Evolutionary conservation across 495 filamentous ascomycete species (phyloP), one percentile per base, ranked within the genome.

Genomic region (Mytilinidion resinicola): DNA sequence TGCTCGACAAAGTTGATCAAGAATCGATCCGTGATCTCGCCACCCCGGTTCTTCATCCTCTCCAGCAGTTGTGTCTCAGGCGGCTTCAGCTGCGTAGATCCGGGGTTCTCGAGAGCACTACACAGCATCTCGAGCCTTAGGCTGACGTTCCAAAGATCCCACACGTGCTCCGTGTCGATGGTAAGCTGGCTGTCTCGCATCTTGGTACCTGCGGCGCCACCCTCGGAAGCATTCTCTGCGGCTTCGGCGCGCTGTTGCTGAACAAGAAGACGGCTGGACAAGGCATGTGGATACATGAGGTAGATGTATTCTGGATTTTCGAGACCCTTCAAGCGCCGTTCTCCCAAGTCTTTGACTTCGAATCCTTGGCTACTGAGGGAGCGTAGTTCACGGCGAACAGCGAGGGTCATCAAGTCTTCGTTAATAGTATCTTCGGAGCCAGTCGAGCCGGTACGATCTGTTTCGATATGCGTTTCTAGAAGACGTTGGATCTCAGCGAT

Each of bases 241-340:
- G 72, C 63, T 51, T 73, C 73, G 20, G 75, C 73, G 10, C 67
- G 65, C 58, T 84, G 79, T 44, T 85, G 84, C 63, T 83, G 78
- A 49, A 73, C 81, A 55, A 67, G 83, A 73, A 83, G 83, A 71
- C 93, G 84, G 44, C 90, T 90, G n/a, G 87, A 83, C 14, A 99
- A 81, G 10, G 85, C 77, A 64, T 92, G 88, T 1, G 93, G 91
- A 69, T 95, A 97, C 69, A 97, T 88, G 38, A 95, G 82, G 69
- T 92, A 96, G 52, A 99, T 85, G 53, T 89, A 85, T 70, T 99
- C 93, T 4, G 95, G 93, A 70, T 99, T 99, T 69, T 99, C 93
- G 8, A 99, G 82, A 2, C 93, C 93, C 70, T 99, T 99, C 36
- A 99, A 76, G 65, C 93, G 96, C 42, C 84, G 83, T 66, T 96